Evolutionary conservation across 306 rosid genomes (phyloP).

Genomic region (Vigna reflexopilosa): DNA sequence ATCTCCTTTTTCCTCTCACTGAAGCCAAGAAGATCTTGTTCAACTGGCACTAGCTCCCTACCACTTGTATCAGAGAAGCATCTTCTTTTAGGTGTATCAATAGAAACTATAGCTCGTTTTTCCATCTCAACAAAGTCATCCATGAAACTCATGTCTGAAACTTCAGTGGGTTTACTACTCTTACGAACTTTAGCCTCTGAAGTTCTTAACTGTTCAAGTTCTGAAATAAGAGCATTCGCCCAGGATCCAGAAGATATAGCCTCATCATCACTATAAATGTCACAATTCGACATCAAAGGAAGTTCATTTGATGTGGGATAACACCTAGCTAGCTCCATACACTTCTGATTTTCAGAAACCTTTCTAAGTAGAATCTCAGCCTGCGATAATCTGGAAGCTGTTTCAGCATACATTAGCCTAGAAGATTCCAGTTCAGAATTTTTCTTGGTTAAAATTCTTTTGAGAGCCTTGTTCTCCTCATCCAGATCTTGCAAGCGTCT

Average conservation of each 20-base stretch:
- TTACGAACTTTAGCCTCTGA: conserved; percentile 51
- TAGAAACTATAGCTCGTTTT: conserved; percentile 73
- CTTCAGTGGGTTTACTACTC: conserved; percentile 45
- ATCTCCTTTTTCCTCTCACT: conserved; percentile 46
- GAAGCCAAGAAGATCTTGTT: conserved; percentile 45
- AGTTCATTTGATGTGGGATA: conserved; percentile 50
- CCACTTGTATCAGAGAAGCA: conserved; percentile 46
- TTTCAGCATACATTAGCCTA: conserved; percentile 55
- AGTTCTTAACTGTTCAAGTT: conserved; percentile 60
- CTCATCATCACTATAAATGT: conserved; percentile 63
- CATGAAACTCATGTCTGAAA: conserved; percentile 59
- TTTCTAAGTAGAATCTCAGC: conserved; percentile 59
- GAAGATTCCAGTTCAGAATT: conserved; percentile 63
- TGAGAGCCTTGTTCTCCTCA: conserved; percentile 80
- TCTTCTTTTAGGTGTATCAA: conserved; percentile 46
- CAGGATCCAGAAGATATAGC: conserved; percentile 70
- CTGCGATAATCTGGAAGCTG: conserved; percentile 68
- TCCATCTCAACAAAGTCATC: conserved; percentile 83
- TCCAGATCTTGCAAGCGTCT: conserved; percentile 63
- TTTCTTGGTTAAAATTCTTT: conserved; percentile 56
- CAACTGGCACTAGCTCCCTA: conserved; percentile 60
- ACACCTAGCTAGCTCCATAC: conserved; percentile 54
- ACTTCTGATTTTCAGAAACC: conserved; percentile 55
- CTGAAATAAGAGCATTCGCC: conserved; percentile 63
- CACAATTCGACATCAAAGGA: conserved; percentile 53